A percentile compares a stretch with the other conserved stretches of the same genome.
Evolutionary conservation across 2,329 filamentous ascomycete genomes (phyloP).

Genomic region (Paecilomyces formosus): DNA sequence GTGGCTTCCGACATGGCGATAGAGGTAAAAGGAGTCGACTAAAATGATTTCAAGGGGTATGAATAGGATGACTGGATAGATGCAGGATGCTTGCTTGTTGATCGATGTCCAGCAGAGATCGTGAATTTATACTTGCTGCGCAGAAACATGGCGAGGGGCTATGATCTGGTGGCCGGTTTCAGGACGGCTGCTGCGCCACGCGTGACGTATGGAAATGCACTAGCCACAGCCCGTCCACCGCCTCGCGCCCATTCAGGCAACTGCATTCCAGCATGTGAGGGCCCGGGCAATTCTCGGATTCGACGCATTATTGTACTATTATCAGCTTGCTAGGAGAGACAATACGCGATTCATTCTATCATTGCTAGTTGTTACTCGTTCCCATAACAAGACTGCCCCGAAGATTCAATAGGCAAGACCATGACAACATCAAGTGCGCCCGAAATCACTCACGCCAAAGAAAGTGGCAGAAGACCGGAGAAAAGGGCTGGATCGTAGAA

Average conservation of each 20-base stretch:
- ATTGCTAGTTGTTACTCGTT: neutral
- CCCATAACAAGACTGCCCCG: neutral
- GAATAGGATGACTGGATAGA: neutral
- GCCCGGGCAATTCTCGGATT: neutral
- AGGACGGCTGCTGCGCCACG: slow-evolving; percentile 20
- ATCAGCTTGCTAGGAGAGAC: neutral
- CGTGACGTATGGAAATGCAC: slow-evolving; percentile 24
- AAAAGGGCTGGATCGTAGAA: neutral
- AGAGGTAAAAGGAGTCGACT: neutral
- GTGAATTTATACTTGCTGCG: neutral
- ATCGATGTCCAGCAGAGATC: neutral
- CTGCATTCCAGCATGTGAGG: slow-evolving; percentile 1
- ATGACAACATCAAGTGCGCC: neutral
- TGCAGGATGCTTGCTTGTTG: neutral
- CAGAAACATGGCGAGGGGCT: neutral
- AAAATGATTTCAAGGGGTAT: neutral
- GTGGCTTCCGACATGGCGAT: slow-evolving; percentile 47
- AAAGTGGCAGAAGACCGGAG: neutral
- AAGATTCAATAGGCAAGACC: neutral
- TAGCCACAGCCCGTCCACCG: slow-evolving; percentile 16
- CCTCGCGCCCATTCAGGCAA: neutral
- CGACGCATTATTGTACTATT: neutral
- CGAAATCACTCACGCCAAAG: neutral
- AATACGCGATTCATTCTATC: neutral
- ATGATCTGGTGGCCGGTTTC: neutral